Base-by-base conservation (phyloP, 2,329 filamentous ascomycete genomes). In the Penicillium sp. region DNA sequence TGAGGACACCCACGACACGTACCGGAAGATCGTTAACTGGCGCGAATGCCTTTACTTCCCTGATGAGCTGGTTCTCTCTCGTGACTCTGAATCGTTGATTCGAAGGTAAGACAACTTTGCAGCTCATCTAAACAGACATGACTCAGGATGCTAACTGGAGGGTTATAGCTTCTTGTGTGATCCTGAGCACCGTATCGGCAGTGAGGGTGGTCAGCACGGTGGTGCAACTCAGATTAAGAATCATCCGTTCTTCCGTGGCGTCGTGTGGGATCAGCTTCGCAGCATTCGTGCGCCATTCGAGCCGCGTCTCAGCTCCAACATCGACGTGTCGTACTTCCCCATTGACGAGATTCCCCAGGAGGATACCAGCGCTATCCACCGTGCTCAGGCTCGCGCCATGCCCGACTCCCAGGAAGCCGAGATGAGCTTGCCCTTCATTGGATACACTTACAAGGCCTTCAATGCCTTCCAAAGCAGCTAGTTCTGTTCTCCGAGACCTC, bases 11-110 rank as follows among this genome's bases (percentile, higher is more conserved):
- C 91, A 95, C 65, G 93, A 97, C 69, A 97, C 93, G 1, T 98
- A 98, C 73, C 86, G 91, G 58, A 98, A 98, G 79, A 98, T 98
- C 69, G 89, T 98, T 61, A 95, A 96, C 74, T 98, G 93, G 93
- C 84, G 88, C 46, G 86, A 95, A 64, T 89, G 91, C 49, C 75
- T 98, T 39, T 95, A 95, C 71, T 97, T 98, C 77, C 93, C 93
- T 0, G 90, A 95, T 50, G 93, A 98, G 69, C 87, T 96, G 62
- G 86, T 88, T 51, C 77, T 98, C 27, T 89, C 89, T 34, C 79
- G 80, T 1, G 90, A 96, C 64, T 90, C 93, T 0, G 91, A 97
- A 72, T 86, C 91, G 63, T 78, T 97, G 65, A 94, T 97, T 60
- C 79, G 89, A 76, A 89, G 85, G 89, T 94, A 77, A 68, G 80